phyloP scores from a whole-genome alignment of 2,329 filamentous ascomycete species.

The Thielaviopsis ethacetica region DNA sequence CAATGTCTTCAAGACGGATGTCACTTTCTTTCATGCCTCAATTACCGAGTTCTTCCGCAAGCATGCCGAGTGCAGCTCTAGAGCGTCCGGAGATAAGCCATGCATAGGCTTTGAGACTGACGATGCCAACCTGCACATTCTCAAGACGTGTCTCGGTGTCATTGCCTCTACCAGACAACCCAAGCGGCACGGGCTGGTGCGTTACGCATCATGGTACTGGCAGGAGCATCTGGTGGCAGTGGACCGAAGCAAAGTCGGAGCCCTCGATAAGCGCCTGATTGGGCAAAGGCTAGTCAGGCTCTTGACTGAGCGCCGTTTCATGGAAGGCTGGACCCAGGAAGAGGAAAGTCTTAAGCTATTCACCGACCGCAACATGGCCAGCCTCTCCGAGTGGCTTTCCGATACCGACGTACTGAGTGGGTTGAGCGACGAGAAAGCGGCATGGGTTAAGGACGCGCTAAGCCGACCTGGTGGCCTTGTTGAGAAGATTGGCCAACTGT shows the following conservation, averaged over 20 bases:
- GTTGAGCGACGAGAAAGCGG: slow-evolving; percentile 17
- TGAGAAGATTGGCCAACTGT: slow-evolving; percentile 23
- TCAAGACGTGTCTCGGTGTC: slow-evolving; percentile 24
- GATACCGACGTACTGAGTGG: slow-evolving; percentile 19
- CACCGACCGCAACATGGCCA: slow-evolving; percentile 23
- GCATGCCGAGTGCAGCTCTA: slow-evolving; percentile 3
- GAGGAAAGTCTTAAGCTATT: slow-evolving; percentile 27
- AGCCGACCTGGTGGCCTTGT: slow-evolving; percentile 19
- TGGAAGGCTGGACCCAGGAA: slow-evolving; percentile 26
- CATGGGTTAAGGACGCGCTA: slow-evolving; percentile 18
- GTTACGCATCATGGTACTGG: slow-evolving; percentile 30
- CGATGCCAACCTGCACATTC: slow-evolving; percentile 21
- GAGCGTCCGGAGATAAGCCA: slow-evolving; percentile 9
- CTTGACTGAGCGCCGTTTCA: slow-evolving; percentile 22
- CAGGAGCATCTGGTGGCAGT: slow-evolving; percentile 25
- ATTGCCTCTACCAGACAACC: slow-evolving; percentile 19
- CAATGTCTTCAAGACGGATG: slow-evolving; percentile 24
- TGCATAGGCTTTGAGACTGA: slow-evolving; percentile 21
- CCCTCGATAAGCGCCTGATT: slow-evolving; percentile 19
- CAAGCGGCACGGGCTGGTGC: slow-evolving; percentile 11
- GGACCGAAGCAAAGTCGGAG: slow-evolving; percentile 17
- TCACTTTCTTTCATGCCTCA: slow-evolving; percentile 21
- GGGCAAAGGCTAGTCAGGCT: slow-evolving; percentile 21
- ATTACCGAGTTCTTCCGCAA: slow-evolving; percentile 14
- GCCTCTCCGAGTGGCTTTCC: slow-evolving; percentile 21